Evolutionary conservation across 805 yeast genomes (phyloP).

Genomic region (Yamadazyma sp.): DNA sequence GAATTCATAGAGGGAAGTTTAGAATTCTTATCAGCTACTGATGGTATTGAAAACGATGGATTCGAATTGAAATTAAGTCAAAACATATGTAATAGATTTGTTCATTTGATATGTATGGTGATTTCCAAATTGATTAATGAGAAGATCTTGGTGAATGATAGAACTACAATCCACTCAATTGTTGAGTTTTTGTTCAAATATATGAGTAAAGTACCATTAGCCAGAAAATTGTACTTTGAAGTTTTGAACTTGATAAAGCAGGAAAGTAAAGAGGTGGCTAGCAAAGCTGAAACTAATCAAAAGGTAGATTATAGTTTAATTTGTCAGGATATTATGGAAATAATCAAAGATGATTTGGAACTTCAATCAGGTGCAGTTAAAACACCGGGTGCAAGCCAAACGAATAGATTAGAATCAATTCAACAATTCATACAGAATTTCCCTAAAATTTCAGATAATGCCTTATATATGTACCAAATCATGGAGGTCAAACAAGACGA

Average conservation of each 20-base stretch:
- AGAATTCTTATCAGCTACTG: conserved; percentile 28
- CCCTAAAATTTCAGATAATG: conserved; percentile 2
- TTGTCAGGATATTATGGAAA: conserved; percentile 1
- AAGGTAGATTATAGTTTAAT: background rate
- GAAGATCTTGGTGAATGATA: background rate
- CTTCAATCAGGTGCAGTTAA: no score
- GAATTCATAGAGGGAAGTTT: conserved; percentile 59
- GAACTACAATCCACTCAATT: conserved; percentile 2
- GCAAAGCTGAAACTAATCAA: background rate
- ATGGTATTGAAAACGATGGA: conserved; percentile 30
- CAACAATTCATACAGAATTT: conserved; percentile 2
- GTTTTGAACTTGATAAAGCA: conserved; percentile 2
- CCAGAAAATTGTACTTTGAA: conserved; percentile 11
- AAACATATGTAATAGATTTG: conserved; percentile 37
- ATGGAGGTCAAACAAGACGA: no score
- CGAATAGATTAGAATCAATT: background rate
- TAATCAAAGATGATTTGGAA: background rate
- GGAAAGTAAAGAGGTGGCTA: background rate
- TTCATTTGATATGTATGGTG: conserved; percentile 62
- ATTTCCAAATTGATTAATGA: conserved; percentile 19
- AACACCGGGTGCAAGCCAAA: no score
- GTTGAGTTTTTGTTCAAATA: conserved; percentile 9
- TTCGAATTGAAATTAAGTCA: conserved; percentile 27
- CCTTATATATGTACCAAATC: background rate
- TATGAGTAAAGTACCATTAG: conserved; percentile 9